Evolutionary conservation across 2,329 filamentous ascomycete genomes (phyloP), one percentile per base, ranked within the genome.

Genomic region (Colletotrichum horii): DNA sequence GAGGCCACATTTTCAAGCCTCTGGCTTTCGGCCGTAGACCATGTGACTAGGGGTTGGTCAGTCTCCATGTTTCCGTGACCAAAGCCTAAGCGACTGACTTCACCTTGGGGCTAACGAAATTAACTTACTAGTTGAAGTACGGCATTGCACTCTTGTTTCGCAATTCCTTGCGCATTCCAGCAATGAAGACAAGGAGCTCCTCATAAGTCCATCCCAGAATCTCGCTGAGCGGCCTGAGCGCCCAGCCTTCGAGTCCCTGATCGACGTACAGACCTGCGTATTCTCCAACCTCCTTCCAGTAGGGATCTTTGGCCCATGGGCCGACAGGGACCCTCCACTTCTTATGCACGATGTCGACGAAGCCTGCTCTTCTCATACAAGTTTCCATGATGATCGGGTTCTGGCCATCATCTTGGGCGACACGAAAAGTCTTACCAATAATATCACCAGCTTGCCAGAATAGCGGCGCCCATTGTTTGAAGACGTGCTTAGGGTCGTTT

Each of bases 361-460:
- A 82, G 24, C 81, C 80, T 5, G 79, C 78, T 6, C 80, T 76
- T n/a, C 70, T 65, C 75, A 82, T 79, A 28, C 62, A 69, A 26
- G 67, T 66, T 34, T 66, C 58, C 78, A 81, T 80, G 14, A 34
- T 22, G 9, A 24, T 58, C n/a, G 9, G 34, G 22, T 48, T 26
- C 6, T 24, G 61, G 11, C n/a, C 36, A 19, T 58, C 73, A 56
- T 78, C 76, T 28, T 79, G 77, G 22, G 80, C 71, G 26, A 82
- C 75, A 2, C 79, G 77, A 34, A 84, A 83, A 6, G 83, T 74
- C 4, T 81, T 80, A 4, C 81, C 81, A 4, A 83, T 79, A 55
- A 80, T 82, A 36, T 80, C 81, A 2, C 81, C 80, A 0, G 80
- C 81, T 9, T 80, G 77, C 34, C 79, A 75, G 71, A 84, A 82